phyloP scores from a whole-genome alignment of 2,329 filamentous ascomycete species.

The Xylaria hypoxylon region DNA sequence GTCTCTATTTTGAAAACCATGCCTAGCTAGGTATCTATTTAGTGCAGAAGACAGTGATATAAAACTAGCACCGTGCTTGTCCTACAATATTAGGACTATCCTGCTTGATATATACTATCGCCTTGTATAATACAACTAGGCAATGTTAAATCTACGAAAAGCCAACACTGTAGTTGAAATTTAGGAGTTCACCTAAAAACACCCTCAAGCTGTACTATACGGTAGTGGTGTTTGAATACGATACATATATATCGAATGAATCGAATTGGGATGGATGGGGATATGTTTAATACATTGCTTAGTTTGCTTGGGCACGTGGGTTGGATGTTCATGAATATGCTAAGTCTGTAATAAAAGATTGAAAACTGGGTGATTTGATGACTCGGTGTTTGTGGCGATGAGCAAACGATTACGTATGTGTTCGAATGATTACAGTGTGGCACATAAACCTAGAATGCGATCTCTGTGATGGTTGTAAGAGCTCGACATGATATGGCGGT shows the following conservation, averaged over 20 bases:
- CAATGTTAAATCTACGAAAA: too few relatives aligned
- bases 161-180: too few relatives aligned
- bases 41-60: too few relatives aligned
- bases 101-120: too few relatives aligned
- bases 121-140: too few relatives aligned
- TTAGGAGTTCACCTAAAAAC: too few relatives aligned
- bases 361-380: not conserved
- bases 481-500: not conserved
- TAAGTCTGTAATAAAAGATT: not conserved
- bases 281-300: not conserved
- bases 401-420: not conserved
- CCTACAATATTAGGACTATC: too few relatives aligned
- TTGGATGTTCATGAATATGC: not conserved
- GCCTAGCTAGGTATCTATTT: too few relatives aligned
- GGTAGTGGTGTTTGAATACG: not conserved
- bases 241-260: not conserved
- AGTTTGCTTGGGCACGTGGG: not conserved
- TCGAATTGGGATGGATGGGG: not conserved
- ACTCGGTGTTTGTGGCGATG: not conserved
- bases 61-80: too few relatives aligned
- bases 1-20: too few relatives aligned
- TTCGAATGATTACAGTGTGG: not conserved
- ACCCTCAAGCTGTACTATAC: too few relatives aligned
- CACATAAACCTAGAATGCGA: not conserved
- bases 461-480: not conserved